phyloP scores from a whole-genome alignment of 139 green algal genomes.

The Gonium pectorale region DNA sequence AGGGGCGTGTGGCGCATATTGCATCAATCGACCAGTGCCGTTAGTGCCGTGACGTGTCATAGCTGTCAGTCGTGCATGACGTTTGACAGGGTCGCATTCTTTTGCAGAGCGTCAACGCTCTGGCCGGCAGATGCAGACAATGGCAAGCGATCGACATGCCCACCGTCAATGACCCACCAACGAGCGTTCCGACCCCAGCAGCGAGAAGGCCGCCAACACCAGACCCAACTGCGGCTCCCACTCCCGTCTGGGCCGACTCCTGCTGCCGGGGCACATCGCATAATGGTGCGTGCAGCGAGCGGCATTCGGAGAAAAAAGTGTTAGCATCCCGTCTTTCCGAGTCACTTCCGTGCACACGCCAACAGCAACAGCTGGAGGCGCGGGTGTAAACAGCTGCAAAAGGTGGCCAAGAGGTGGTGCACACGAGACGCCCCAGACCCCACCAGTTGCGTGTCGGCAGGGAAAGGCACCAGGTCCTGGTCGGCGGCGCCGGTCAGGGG shows the following conservation, averaged over 20 bases:
- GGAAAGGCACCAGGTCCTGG: not conserved
- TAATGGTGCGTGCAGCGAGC: not conserved
- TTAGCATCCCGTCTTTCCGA: not conserved
- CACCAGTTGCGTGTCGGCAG: not conserved
- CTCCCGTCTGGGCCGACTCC: not conserved
- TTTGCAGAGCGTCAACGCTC: not conserved
- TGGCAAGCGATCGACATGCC: not conserved
- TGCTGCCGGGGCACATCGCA: not conserved
- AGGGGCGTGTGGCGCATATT: not conserved
- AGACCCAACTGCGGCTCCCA: slow-evolving; percentile 11
- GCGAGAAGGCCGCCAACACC: not conserved
- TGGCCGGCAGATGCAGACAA: not conserved
- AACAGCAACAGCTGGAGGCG: not conserved
- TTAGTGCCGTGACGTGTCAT: not conserved
- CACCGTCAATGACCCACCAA: not conserved
- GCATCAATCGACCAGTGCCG: too few relatives aligned
- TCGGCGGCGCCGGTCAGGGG: not conserved
- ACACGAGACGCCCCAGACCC: too few relatives aligned
- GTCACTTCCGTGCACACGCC: not conserved
- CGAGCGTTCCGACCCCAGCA: not conserved
- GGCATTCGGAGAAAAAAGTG: not conserved
- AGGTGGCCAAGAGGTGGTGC: not conserved
- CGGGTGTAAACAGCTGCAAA: not conserved
- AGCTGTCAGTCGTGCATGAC: not conserved
- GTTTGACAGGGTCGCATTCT: not conserved